Evolutionary conservation across 2,329 filamentous ascomycete species (phyloP).

Genomic region (Metarhizium brunneum): DNA sequence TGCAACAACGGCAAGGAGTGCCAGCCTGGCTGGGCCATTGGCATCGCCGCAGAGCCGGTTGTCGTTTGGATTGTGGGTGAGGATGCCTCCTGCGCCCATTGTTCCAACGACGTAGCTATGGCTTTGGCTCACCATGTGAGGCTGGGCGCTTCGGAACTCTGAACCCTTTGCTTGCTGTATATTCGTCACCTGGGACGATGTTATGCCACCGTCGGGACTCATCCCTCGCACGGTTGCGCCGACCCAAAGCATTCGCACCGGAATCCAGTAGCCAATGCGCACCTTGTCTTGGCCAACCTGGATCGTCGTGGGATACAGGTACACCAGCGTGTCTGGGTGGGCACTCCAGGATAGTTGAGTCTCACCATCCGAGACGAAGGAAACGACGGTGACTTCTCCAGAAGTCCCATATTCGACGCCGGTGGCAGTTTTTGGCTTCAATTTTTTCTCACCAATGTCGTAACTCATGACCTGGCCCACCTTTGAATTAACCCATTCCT

Average conservation of each 20-base stretch:
- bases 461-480: neutral
- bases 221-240: neutral
- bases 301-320: neutral
- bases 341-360: neutral
- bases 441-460: neutral
- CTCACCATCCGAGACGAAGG: neutral
- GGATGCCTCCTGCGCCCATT: neutral
- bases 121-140: neutral
- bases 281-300: neutral
- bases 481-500: neutral
- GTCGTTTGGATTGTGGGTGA: neutral
- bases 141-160: neutral
- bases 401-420: neutral
- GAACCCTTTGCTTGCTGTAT: neutral
- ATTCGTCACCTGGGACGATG: neutral
- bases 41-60: neutral
- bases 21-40: too few relatives aligned
- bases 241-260: neutral
- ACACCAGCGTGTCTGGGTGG: neutral
- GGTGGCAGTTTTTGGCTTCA: neutral
- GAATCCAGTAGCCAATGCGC: neutral
- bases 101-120: neutral
- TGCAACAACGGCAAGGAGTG: too few relatives aligned
- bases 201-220: neutral
- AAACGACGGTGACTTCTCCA: neutral